A percentile compares a stretch with the other conserved stretches of the same genome.
These are phyloP conservation scores for Pseudopyrenochaeta lycopersici DNA, from an alignment of 2,329 filamentous ascomycete genomes.

Conservation along the genomic window DNA sequence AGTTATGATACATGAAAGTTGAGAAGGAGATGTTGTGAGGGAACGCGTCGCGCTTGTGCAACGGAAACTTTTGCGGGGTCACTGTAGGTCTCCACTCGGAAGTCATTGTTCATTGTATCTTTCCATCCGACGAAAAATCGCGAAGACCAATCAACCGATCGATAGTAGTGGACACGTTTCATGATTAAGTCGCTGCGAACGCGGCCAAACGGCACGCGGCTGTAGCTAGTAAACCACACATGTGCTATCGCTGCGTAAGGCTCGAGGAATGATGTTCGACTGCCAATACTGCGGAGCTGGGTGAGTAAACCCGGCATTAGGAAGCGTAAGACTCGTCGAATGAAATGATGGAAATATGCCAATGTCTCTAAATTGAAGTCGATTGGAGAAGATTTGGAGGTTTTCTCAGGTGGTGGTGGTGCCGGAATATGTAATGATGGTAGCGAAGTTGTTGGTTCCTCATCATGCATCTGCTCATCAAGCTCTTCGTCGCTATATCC, in stretches of 20 bases:
- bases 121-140: background rate
- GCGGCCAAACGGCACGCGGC: slow-evolving; percentile 28
- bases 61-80: no score
- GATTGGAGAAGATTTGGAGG: background rate
- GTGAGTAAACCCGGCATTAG: background rate
- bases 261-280: slow-evolving; percentile 20
- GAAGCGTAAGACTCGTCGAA: slow-evolving; percentile 23
- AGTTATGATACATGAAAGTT: no score
- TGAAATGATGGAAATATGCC: slow-evolving; percentile 39
- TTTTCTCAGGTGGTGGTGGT: background rate
- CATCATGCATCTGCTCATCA: background rate
- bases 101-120: background rate
- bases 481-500: background rate
- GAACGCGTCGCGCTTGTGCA: no score
- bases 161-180: background rate
- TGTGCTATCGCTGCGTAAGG: slow-evolving; percentile 32
- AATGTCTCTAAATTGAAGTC: slow-evolving; percentile 30
- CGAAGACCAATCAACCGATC: background rate
- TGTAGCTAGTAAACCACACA: slow-evolving; percentile 37
- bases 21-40: no score
- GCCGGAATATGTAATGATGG: no score
- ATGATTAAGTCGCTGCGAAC: background rate
- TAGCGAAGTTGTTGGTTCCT: background rate
- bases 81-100: no score
- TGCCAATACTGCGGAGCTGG: slow-evolving; percentile 28